Percentiles rank a stretch among this genome's conserved stretches.
Evolutionary conservation across 768 basidiomycete genomes (phyloP).

Genomic region (Macrolepiota fuliginosa): DNA sequence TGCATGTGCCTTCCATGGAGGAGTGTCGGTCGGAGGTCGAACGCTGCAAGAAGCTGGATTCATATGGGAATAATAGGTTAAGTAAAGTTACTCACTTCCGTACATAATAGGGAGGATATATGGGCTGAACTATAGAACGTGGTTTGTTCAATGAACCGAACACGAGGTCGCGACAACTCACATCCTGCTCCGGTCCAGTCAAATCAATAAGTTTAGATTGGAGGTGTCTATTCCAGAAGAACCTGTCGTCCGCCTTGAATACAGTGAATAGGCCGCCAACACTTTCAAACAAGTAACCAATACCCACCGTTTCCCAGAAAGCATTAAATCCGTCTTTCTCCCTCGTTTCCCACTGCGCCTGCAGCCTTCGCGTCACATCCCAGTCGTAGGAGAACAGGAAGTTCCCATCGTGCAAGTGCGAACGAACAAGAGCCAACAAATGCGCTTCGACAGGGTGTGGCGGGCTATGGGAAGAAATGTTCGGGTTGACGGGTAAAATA

Average conservation of each 20-base stretch:
- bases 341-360: slow-evolving; percentile 69
- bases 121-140: slow-evolving; percentile 60
- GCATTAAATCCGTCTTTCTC: slow-evolving; percentile 51
- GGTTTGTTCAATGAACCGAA: neutral
- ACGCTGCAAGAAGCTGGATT: slow-evolving; percentile 48
- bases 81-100: slow-evolving; percentile 67
- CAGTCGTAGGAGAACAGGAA: slow-evolving; percentile 91
- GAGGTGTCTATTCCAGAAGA: slow-evolving; percentile 95
- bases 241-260: slow-evolving; percentile 85
- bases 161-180: slow-evolving; percentile 31
- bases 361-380: slow-evolving; percentile 86
- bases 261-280: neutral
- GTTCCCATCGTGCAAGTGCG: slow-evolving; percentile 75
- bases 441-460: slow-evolving; percentile 88
- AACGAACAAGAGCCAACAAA: slow-evolving; percentile 80
- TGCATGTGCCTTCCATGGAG: slow-evolving; percentile 79
- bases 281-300: neutral
- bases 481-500: slow-evolving; percentile 80
- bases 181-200: slow-evolving; percentile 54
- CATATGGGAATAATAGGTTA: slow-evolving; percentile 2
- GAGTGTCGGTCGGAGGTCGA: slow-evolving; percentile 75
- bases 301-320: slow-evolving; percentile 78
- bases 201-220: slow-evolving; percentile 58
- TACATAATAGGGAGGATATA: slow-evolving; percentile 94
- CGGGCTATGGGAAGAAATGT: slow-evolving; percentile 61